A percentile compares a stretch with the other conserved stretches of the same genome.
Evolutionary conservation across 2,329 filamentous ascomycete genomes (phyloP).

Genomic region (Diaporthe humulicola): DNA sequence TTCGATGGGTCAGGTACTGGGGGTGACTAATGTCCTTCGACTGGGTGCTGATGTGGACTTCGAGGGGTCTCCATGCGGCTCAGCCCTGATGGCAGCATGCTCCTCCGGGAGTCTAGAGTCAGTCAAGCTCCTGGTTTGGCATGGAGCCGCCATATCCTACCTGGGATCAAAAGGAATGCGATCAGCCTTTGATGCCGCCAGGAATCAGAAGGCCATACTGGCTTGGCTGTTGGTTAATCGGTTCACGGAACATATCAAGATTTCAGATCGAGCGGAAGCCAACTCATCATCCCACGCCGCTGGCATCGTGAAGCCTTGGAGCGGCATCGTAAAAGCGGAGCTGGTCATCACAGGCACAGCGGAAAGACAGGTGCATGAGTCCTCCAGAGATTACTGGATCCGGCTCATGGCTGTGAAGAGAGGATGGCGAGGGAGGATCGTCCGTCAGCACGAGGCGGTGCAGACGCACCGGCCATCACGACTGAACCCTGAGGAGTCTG

Average conservation of each 20-base stretch:
- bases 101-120: not conserved
- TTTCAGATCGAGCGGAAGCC: not conserved
- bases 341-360: not conserved
- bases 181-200: not conserved
- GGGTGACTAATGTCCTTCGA: not conserved
- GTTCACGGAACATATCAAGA: slow-evolving; percentile 1
- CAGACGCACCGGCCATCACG: not conserved
- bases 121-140: not conserved
- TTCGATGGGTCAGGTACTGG: not conserved
- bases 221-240: not conserved
- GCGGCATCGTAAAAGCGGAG: not conserved
- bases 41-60: slow-evolving; percentile 5
- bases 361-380: not conserved
- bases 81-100: slow-evolving; percentile 22
- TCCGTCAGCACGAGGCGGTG: not conserved
- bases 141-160: not conserved
- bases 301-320: not conserved
- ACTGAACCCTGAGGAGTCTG: not conserved
- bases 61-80: slow-evolving; percentile 5
- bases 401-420: slow-evolving; percentile 12
- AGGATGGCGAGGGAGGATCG: not conserved
- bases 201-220: not conserved
- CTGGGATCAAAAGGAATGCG: not conserved
- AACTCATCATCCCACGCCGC: too few species aligned
- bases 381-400: not conserved